phyloP scores from a whole-genome alignment of 805 yeast genomes.

The Candida takata region DNA sequence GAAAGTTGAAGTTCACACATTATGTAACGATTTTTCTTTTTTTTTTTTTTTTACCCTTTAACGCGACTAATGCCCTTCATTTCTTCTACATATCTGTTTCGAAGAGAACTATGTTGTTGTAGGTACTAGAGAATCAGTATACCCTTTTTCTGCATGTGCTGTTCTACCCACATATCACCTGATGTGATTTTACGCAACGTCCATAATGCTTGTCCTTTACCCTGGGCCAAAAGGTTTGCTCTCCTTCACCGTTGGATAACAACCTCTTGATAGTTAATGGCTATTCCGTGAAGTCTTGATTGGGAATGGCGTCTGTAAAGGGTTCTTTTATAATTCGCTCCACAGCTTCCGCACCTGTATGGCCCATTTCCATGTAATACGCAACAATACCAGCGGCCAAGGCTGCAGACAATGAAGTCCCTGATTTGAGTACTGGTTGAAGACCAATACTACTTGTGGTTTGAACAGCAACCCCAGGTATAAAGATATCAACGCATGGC shows the following conservation, averaged over 20 bases:
- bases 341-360: constrained; percentile 29
- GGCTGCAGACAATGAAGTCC: constrained; percentile 46
- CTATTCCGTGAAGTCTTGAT: constrained; percentile 36
- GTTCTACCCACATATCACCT: too few species aligned
- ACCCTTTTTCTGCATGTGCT: too few species aligned
- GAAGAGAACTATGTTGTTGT: too few species aligned
- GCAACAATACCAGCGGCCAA: constrained; percentile 40
- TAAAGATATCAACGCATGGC: constrained; percentile 43
- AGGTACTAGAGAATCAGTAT: too few species aligned
- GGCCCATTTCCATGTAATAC: constrained; percentile 36
- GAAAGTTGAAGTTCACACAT: too few species aligned
- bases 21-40: too few species aligned
- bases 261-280: constrained; percentile 57
- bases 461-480: constrained; percentile 41
- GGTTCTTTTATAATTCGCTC: constrained; percentile 37
- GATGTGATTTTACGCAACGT: too few species aligned
- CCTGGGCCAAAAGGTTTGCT: constrained; percentile 23
- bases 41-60: too few species aligned
- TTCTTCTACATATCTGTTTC: too few species aligned
- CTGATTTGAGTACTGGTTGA: constrained; percentile 28
- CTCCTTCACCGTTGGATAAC: constrained; percentile 32
- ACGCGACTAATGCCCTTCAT: too few species aligned
- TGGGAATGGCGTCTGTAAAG: constrained; percentile 41
- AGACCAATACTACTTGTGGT: constrained; percentile 30
- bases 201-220: too few species aligned